Evolutionary conservation across 352 stramenopile genomes (phyloP).

Genomic region (Globisporangium iwayamae): DNA sequence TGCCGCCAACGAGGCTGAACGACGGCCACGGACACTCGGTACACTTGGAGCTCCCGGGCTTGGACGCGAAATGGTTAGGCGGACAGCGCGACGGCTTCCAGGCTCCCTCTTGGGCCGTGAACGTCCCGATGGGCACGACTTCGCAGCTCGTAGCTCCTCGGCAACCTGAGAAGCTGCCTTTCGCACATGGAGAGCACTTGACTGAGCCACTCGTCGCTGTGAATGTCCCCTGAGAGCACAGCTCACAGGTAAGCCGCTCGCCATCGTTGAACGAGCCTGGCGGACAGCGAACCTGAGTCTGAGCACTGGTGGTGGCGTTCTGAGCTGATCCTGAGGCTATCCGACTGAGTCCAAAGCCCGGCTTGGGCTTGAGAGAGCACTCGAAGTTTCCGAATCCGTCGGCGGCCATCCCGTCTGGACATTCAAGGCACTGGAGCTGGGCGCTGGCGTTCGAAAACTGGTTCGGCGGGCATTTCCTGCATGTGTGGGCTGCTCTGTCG

Average conservation of each 20-base stretch:
- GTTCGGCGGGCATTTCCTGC: slow-evolving; percentile 6
- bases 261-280: slow-evolving; percentile 11
- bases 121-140: slow-evolving; percentile 3
- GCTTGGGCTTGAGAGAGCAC: slow-evolving; percentile 1
- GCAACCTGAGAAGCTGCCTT: slow-evolving; percentile 1
- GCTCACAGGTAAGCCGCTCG: slow-evolving; percentile 6
- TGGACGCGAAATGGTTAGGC: slow-evolving; percentile 6
- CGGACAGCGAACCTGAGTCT: not conserved
- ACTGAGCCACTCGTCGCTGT: not conserved
- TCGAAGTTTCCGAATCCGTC: slow-evolving; percentile 10
- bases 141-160: slow-evolving; percentile 5
- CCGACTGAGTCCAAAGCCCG: slow-evolving; percentile 1
- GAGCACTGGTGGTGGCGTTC: not conserved
- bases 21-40: slow-evolving; percentile 13
- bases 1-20: slow-evolving; percentile 13
- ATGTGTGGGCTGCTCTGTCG: slow-evolving; percentile 13
- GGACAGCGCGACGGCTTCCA: slow-evolving; percentile 9
- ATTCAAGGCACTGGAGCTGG: slow-evolving; percentile 7
- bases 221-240: slow-evolving; percentile 5
- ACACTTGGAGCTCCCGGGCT: not conserved
- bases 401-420: slow-evolving; percentile 9
- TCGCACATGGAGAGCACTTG: slow-evolving; percentile 2
- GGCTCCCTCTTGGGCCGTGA: not conserved
- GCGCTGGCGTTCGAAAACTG: slow-evolving; percentile 12
- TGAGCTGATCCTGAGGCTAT: too few relatives aligned